Percentiles rank a stretch among this genome's conserved stretches.
phyloP scores from a whole-genome alignment of 2,329 filamentous ascomycete genomes.

The Sporothrix pseudoabietina region DNA sequence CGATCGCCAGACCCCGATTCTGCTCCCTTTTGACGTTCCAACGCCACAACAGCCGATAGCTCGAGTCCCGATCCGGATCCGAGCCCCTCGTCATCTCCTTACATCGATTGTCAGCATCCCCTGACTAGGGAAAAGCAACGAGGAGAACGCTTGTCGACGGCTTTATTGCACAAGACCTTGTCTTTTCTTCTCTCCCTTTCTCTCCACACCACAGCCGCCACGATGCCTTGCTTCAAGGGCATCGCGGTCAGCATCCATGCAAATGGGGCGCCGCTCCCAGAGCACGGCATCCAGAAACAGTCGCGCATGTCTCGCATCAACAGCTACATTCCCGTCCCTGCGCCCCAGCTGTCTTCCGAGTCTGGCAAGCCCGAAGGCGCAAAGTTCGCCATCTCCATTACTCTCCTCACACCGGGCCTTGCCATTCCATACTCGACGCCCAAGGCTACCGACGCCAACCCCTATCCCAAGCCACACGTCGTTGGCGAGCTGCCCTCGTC shows the following conservation, averaged over 20 bases:
- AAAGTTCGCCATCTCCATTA: slow-evolving; percentile 97
- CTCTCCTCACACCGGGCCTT: slow-evolving; percentile 83
- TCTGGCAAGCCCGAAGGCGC: slow-evolving; percentile 84
- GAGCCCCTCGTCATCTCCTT: not conserved
- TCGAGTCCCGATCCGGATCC: not conserved
- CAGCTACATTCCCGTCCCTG: slow-evolving; percentile 94
- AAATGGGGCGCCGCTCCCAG: slow-evolving; percentile 76
- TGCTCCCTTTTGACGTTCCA: not conserved
- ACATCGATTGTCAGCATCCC: not conserved
- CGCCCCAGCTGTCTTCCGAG: slow-evolving; percentile 72
- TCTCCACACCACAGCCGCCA: slow-evolving; percentile 36
- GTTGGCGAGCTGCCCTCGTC: slow-evolving; percentile 44
- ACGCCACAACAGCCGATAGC: not conserved
- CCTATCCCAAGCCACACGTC: slow-evolving; percentile 73
- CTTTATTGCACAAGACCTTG: not conserved
- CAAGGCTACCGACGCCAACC: slow-evolving; percentile 73
- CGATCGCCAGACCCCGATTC: not conserved
- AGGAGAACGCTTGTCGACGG: not conserved
- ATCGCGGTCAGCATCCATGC: slow-evolving; percentile 96
- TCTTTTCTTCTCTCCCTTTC: not conserved
- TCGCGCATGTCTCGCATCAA: slow-evolving; percentile 89
- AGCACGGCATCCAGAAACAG: slow-evolving; percentile 94
- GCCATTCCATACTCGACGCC: slow-evolving; percentile 91
- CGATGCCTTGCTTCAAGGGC: slow-evolving; percentile 96
- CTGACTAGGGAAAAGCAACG: not conserved